Conservation (phyloP, 306 rosid genomes). For the Datisca glomerata region DNA sequence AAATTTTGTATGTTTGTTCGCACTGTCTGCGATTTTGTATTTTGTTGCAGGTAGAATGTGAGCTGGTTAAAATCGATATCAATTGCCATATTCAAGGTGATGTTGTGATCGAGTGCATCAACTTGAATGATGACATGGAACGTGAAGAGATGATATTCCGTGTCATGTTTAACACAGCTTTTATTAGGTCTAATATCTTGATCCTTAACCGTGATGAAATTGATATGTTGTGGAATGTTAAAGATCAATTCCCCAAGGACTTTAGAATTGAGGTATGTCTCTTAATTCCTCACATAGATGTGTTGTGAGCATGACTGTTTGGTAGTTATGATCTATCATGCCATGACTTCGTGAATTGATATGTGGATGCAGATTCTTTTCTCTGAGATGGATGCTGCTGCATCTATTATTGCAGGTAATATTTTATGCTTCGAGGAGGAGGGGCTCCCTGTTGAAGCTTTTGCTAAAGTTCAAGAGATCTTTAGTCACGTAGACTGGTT, state of each 20-base stretch:
- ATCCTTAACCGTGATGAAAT: constrained; percentile 82
- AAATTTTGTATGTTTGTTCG: no score
- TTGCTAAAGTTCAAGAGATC: constrained; percentile 85
- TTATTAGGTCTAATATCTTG: constrained; percentile 84
- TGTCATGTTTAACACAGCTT: constrained; percentile 82
- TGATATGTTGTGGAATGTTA: constrained; percentile 69
- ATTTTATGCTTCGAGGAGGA: constrained; percentile 71
- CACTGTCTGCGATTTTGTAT: constrained; percentile 5
- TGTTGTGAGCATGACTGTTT: constrained; percentile 9
- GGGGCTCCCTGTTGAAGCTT: constrained; percentile 91
- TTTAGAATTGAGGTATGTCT: constrained; percentile 85
- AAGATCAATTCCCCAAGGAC: constrained; percentile 62
- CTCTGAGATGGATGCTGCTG: constrained; percentile 84
- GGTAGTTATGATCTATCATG: constrained; percentile 4
- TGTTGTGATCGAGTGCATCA: constrained; percentile 71
- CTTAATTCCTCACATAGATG: not conserved
- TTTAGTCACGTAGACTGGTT: constrained; percentile 87
- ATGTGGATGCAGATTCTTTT: constrained; percentile 63
- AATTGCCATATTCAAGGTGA: constrained; percentile 88
- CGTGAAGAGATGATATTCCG: constrained; percentile 75
- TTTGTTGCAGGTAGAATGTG: constrained; percentile 67
- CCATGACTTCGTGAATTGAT: constrained; percentile 16
- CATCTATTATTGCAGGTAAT: constrained; percentile 27
- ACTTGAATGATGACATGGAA: constrained; percentile 51
- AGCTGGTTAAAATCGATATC: constrained; percentile 78